These are phyloP conservation scores for Hondaea fermentalgiana DNA, from an alignment of 108 stramenopile species.

Conservation along the genomic window DNA sequence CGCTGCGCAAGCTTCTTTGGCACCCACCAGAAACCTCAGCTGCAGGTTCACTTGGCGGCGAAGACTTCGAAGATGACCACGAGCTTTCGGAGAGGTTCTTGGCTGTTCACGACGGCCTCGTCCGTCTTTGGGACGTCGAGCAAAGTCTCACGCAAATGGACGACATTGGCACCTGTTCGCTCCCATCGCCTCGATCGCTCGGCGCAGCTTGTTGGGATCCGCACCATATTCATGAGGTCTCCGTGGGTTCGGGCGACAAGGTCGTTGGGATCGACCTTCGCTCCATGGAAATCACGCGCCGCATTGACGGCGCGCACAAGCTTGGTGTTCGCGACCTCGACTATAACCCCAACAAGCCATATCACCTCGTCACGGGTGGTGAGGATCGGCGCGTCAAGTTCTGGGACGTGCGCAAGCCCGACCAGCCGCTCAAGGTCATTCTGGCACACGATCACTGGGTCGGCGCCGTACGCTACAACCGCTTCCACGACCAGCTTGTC, in stretches of 20 bases:
- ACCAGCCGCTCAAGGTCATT: background rate
- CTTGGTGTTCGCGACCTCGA: constrained; percentile 48
- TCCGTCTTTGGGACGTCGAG: background rate
- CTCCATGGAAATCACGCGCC: constrained; percentile 22
- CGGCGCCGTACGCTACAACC: constrained; percentile 70
- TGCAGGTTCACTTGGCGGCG: background rate
- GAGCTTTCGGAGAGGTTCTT: background rate
- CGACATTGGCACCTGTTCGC: background rate
- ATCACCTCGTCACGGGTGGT: constrained; percentile 69
- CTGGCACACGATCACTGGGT: constrained; percentile 19
- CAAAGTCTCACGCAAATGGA: background rate
- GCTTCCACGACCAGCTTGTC: constrained; percentile 96
- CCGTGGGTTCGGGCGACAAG: constrained; percentile 23
- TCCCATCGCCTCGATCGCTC: background rate
- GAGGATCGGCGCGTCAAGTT: constrained; percentile 85
- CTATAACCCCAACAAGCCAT: constrained; percentile 88
- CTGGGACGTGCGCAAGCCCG: constrained; percentile 67
- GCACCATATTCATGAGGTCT: constrained; percentile 28
- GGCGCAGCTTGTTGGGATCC: constrained; percentile 30
- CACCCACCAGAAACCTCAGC: background rate
- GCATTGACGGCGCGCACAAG: constrained; percentile 15
- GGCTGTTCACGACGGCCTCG: background rate
- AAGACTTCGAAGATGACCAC: background rate
- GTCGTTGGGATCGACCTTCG: constrained; percentile 29
- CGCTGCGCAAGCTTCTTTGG: background rate